Percentiles rank a stretch among this genome's conserved stretches.
Evolutionary conservation across 2,329 filamentous ascomycete species (phyloP).

Genomic region (Xylaria sp.): DNA sequence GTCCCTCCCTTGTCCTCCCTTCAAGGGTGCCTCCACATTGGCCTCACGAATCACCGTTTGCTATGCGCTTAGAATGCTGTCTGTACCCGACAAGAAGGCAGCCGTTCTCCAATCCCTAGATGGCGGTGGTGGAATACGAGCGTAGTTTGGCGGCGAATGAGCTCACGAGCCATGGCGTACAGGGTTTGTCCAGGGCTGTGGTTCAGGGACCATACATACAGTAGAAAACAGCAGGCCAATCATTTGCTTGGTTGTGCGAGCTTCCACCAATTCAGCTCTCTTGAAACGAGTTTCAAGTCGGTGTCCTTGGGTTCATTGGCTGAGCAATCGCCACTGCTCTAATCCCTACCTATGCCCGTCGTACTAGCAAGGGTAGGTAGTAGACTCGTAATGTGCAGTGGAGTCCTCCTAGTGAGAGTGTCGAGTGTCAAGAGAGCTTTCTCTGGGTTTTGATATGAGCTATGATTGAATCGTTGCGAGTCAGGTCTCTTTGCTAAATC

Average conservation of each 20-base stretch:
- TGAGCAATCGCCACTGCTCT: neutral
- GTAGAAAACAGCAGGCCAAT: neutral
- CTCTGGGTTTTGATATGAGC: too few species aligned
- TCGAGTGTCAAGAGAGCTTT: too few species aligned
- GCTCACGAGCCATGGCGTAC: neutral
- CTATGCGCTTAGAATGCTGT: neutral
- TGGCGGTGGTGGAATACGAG: neutral
- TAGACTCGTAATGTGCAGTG: too few species aligned
- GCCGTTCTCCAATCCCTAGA: neutral
- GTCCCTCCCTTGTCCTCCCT: too few species aligned
- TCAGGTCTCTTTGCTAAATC: too few species aligned
- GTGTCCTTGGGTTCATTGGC: slow-evolving; percentile 3
- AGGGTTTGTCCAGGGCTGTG: neutral
- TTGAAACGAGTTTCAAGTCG: slow-evolving; percentile 21
- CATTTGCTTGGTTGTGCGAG: neutral
- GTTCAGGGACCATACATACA: neutral
- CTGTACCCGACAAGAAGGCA: neutral
- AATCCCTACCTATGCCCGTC: too few species aligned
- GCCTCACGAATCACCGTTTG: neutral
- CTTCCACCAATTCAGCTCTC: neutral
- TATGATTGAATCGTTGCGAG: too few species aligned
- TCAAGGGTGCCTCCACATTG: too few species aligned
- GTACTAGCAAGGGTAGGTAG: too few species aligned
- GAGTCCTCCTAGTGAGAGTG: too few species aligned
- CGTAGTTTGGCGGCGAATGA: neutral